These are phyloP conservation scores for Kitagawia praeruptora DNA, from an alignment of 129 eudicot genomes.

Conservation along the genomic window DNA sequence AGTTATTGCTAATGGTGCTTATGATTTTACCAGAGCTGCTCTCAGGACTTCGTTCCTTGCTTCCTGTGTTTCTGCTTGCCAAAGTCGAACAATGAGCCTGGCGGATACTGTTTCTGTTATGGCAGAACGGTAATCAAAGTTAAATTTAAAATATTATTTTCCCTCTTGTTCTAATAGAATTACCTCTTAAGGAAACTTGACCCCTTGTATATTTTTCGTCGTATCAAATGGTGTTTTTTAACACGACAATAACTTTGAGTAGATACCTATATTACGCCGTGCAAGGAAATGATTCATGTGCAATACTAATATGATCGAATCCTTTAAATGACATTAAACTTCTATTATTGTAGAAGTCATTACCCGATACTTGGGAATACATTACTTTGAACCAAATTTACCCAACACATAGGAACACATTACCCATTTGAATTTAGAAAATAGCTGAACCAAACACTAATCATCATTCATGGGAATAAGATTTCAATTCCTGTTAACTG, in stretches of 20 bases:
- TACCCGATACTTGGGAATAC: no score
- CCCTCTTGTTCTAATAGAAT: not conserved
- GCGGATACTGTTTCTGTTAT: conserved; percentile 85
- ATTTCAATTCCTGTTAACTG: not conserved
- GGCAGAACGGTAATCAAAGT: conserved; percentile 71
- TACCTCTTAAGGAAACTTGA: not conserved
- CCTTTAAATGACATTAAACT: not conserved
- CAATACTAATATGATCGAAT: not conserved
- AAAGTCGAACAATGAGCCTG: conserved; percentile 82
- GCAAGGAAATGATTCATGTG: not conserved
- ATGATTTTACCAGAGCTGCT: conserved; percentile 90
- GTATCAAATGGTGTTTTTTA: not conserved
- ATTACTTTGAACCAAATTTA: no score
- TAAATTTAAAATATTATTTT: not conserved
- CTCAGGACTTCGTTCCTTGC: conserved; percentile 93
- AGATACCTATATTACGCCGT: not conserved
- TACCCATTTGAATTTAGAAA: not conserved
- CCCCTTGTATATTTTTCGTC: not conserved
- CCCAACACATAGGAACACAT: not conserved
- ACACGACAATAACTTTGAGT: not conserved
- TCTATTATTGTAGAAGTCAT: no score
- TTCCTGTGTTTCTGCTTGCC: conserved; percentile 95
- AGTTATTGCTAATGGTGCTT: conserved; percentile 75
- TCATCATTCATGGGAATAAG: not conserved
- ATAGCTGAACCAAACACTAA: not conserved